Conservation (phyloP, 164 flowering plant genomes). For the Piper betle region DNA sequence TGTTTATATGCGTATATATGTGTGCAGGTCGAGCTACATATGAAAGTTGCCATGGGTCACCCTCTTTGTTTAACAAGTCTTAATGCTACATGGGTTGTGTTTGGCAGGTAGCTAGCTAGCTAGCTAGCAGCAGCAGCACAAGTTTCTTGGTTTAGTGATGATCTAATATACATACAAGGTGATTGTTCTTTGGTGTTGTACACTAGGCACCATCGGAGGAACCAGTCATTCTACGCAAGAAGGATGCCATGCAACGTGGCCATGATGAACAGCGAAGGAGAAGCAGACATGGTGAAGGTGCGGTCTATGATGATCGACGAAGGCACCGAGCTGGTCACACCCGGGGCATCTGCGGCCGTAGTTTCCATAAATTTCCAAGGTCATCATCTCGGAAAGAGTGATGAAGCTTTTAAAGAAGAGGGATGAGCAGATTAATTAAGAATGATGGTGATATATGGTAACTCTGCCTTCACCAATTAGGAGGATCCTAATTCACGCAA, state of each 20-base stretch:
- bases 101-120: slow-evolving; percentile 12
- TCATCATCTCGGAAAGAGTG: slow-evolving; percentile 12
- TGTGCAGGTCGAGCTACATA: slow-evolving; percentile 32
- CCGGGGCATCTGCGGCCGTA: slow-evolving; percentile 11
- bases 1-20: neutral
- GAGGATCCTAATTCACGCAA: neutral
- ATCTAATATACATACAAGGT: too few relatives aligned
- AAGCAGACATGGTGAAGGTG: slow-evolving; percentile 25
- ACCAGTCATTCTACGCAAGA: slow-evolving; percentile 25
- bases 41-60: slow-evolving; percentile 38
- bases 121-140: neutral
- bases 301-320: slow-evolving; percentile 10
- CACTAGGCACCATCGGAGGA: slow-evolving; percentile 27
- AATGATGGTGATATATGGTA: neutral
- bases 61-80: slow-evolving; percentile 21
- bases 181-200: neutral
- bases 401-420: slow-evolving; percentile 2
- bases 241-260: slow-evolving; percentile 33
- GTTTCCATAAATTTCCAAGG: slow-evolving; percentile 6
- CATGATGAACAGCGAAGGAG: slow-evolving; percentile 35
- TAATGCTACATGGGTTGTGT: slow-evolving; percentile 34
- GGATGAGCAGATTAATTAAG: neutral
- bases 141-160: neutral
- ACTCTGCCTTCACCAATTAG: neutral
- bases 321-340: slow-evolving; percentile 1